Percentiles rank a stretch among this genome's conserved stretches.
These are phyloP conservation scores for Fraxinus sp. DNA, from an alignment of 305 asterid genomes.

Conservation along the genomic window DNA sequence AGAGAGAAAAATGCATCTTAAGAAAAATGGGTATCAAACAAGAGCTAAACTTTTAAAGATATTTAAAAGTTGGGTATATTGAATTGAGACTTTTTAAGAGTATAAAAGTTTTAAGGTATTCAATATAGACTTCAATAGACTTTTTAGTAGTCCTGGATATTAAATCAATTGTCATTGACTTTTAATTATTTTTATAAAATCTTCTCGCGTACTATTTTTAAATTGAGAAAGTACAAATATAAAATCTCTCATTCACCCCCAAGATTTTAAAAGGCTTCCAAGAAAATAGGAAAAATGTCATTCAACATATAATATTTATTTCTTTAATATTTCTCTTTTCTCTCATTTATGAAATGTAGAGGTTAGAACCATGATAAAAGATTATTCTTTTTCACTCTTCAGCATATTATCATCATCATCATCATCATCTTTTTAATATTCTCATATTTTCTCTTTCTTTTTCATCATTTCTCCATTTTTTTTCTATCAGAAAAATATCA, in stretches of 20 bases:
- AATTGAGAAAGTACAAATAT: background rate
- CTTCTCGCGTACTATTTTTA: background rate
- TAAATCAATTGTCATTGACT: background rate
- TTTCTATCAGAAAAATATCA: background rate
- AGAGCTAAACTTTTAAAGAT: too few species aligned
- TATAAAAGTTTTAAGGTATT: background rate
- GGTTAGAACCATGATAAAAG: background rate
- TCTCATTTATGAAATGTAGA: background rate
- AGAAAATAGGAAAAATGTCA: background rate
- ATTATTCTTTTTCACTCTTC: background rate
- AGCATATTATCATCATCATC: background rate
- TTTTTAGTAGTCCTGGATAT: background rate
- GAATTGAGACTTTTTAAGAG: too few species aligned
- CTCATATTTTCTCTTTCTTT: background rate
- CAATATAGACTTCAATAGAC: background rate
- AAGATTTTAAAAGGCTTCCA: background rate
- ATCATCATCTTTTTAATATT: background rate
- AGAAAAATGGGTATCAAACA: too few species aligned
- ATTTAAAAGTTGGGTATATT: background rate
- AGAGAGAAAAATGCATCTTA: too few species aligned
- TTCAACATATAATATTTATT: background rate
- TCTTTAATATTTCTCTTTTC: background rate
- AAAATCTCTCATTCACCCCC: background rate
- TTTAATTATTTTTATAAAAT: too few species aligned
- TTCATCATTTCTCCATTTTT: background rate